Conservation (phyloP, 805 yeast genomes). For the Metschnikowia sp. region DNA sequence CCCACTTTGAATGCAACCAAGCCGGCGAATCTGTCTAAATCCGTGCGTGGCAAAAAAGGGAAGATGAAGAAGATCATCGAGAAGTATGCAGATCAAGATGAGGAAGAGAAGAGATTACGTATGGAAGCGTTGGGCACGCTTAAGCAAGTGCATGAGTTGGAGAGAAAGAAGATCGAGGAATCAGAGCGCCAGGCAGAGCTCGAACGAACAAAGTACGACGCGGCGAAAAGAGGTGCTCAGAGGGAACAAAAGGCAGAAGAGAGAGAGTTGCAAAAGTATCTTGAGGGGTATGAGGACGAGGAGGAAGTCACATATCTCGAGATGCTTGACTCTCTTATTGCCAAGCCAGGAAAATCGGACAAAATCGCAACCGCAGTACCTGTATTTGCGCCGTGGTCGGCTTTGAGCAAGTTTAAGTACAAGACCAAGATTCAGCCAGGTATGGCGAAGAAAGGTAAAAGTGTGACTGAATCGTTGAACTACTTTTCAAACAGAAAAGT, state of each 20-base stretch:
- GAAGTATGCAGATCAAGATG: constrained; percentile 90
- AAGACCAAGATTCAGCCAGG: constrained; percentile 83
- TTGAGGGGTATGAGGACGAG: constrained; percentile 28
- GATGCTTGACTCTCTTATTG: constrained; percentile 43
- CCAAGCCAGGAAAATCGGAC: constrained; percentile 49
- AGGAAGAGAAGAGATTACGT: constrained; percentile 70
- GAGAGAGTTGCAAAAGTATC: constrained; percentile 43
- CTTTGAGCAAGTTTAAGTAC: constrained; percentile 70
- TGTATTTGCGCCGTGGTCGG: constrained; percentile 89
- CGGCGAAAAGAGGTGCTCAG: constrained; percentile 34
- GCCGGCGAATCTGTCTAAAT: constrained; percentile 33
- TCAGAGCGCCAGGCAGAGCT: constrained; percentile 15
- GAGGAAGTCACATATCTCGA: constrained; percentile 36
- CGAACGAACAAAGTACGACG: constrained; percentile 28
- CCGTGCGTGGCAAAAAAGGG: constrained; percentile 74
- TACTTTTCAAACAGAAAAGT: constrained; percentile 50
- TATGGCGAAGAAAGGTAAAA: constrained; percentile 81
- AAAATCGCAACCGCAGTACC: constrained; percentile 65
- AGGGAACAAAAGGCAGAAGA: constrained; percentile 44
- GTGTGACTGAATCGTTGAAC: constrained; percentile 64
- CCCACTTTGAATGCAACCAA: not conserved
- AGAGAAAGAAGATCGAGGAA: constrained; percentile 20
- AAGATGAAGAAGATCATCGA: constrained; percentile 77
- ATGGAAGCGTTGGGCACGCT: constrained; percentile 84
- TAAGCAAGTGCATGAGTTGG: constrained; percentile 46